Evolutionary conservation across 345 rosid species (phyloP).

Genomic region (Toxicodendron radicans): DNA sequence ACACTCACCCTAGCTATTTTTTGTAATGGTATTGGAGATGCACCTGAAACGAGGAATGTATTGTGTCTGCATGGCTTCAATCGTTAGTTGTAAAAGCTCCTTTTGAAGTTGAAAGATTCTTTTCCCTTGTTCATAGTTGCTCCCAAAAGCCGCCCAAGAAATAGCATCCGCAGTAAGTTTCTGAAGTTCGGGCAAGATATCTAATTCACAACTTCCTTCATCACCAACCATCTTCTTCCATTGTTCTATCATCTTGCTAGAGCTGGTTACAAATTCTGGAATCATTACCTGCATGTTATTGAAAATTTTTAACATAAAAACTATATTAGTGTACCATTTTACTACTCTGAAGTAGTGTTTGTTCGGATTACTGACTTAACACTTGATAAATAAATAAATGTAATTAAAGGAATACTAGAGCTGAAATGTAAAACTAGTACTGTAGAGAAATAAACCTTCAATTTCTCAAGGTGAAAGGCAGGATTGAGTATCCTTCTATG

Average conservation of each 20-base stretch:
- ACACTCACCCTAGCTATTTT: background rate
- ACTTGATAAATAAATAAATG: too few species aligned
- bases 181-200: conserved; percentile 49
- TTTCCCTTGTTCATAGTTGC: conserved; percentile 54
- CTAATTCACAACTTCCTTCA: conserved; percentile 39
- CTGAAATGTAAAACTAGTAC: background rate
- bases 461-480: conserved; percentile 48
- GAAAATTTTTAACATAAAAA: too few species aligned
- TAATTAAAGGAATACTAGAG: background rate
- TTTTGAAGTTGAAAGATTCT: conserved; percentile 44
- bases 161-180: conserved; percentile 44
- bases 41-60: conserved; percentile 60
- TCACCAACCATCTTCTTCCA: conserved; percentile 37
- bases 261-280: conserved; percentile 35
- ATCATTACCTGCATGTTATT: conserved; percentile 33
- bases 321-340: too few species aligned
- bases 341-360: too few species aligned
- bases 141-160: conserved; percentile 51
- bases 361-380: too few species aligned
- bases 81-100: conserved; percentile 25
- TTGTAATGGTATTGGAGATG: background rate
- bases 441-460: conserved; percentile 32
- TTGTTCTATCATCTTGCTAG: conserved; percentile 34
- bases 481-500: conserved; percentile 46
- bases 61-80: conserved; percentile 39